These are phyloP conservation scores for Physaria fendleri DNA, from an alignment of 345 rosid species.

Conservation along the genomic window DNA sequence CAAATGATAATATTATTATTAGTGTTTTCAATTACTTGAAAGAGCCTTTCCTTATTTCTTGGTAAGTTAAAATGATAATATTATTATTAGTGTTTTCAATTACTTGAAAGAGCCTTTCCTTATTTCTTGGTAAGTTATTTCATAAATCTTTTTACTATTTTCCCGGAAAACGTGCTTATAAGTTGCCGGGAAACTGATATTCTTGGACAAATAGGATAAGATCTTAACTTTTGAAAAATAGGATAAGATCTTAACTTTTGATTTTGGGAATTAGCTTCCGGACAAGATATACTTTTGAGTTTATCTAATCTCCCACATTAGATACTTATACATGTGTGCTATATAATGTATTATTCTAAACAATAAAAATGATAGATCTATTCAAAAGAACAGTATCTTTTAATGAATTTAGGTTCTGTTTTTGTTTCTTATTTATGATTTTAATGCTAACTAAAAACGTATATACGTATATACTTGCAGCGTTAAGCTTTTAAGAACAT, in stretches of 20 bases:
- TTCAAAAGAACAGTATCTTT: background rate
- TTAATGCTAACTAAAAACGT: background rate
- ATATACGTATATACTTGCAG: background rate
- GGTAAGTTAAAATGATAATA: conserved; percentile 74
- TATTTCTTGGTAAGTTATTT: conserved; percentile 65
- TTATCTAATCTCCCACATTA: background rate
- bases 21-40: conserved; percentile 82
- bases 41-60: conserved; percentile 88
- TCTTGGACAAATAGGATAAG: background rate
- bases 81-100: conserved; percentile 77
- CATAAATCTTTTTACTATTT: background rate
- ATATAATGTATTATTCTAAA: background rate
- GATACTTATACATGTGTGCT: background rate
- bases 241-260: conserved; percentile 12
- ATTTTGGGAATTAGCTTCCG: conserved; percentile 1
- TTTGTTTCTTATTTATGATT: background rate
- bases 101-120: conserved; percentile 91
- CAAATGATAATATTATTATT: conserved; percentile 81
- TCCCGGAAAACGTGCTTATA: background rate
- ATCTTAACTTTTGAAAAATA: background rate
- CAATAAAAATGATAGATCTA: background rate
- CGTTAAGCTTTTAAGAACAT: background rate
- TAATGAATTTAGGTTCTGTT: background rate
- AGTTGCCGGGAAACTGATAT: conserved; percentile 6
- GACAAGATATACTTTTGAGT: conserved; percentile 2